Evolutionary conservation across 345 rosid genomes (phyloP), one percentile per base, ranked within the genome.

Genomic region (Jatropha curcas): DNA sequence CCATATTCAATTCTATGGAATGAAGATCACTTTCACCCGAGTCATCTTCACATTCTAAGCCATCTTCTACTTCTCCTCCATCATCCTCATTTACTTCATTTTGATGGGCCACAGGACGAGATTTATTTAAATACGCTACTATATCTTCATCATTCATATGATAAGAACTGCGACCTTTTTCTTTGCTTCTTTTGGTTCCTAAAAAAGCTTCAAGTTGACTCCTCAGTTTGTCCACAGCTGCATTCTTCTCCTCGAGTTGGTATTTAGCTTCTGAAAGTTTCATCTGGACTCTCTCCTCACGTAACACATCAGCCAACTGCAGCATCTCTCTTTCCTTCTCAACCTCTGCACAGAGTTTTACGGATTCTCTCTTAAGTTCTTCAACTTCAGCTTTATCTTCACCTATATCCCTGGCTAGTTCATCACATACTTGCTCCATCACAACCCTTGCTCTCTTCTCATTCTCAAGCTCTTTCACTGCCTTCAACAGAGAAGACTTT

Each of bases 1-100:
- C 97, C 81, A 86, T 85, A 77, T 88, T 88, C 76, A 91, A 78
- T 74, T 95, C 97, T 82, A 91, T 88, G 51, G 94, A 92, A 75
- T 90, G 94, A 62, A 91, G 89, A 73, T 95, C 98, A 62, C 98
- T 88, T 80, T 92, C 98, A 0, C 84, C 90, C 1, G 96, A 91
- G 33, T 85, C 94, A 69, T 87, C 88, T 27, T 81, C 88, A 46
- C 77, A 69, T 74, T 82, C 87, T 2, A 80, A 69, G 19, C 69
- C 89, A 34, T 91, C 87, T 52, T 87, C 97, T 19, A 87, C 87
- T 81, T 88, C 98, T 66, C 95, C 98, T 68, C 95, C 97, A 55
- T 78, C 82, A 28, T 78, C 82, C 11, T 82, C 89, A 55, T 81
- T 73, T 33, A 55, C 85, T 52, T 86, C 90, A 7, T 73, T 71